Evolutionary conservation across 345 rosid species (phyloP), one percentile per base, ranked within the genome.

Genomic region (Rhizophora apiculata): DNA sequence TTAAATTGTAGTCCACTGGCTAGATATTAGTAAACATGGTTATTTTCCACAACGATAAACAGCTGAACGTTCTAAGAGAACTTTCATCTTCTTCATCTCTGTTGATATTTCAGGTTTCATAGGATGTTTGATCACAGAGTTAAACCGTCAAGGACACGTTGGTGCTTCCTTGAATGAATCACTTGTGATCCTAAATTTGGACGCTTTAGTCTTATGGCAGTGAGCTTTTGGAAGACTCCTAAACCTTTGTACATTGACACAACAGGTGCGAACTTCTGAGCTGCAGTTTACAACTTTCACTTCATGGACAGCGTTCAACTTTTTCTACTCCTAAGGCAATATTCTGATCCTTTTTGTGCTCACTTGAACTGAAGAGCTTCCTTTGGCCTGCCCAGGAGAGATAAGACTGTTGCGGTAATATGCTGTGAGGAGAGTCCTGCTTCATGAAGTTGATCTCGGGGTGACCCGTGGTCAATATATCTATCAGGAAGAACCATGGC

Each of bases 401-500:
- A 83, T 60, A 85, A 73, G 62, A 89, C 84, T 15, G 89, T 86
- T 15, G 87, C 91, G 8, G 87, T 65, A 20, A 89, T 81, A 68
- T 89, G 88, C 68, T 74, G 81, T 29, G 94, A 76, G 48, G 94
- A 83, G 22, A 86, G 83, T 53, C 91, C 91, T 6, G 91, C 82
- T 77, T 76, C 85, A 71, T 89, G 86, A 8, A 86, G 66, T 81
- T 89, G 91, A 75, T 85, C 87, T 58, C 72, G 55, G 7, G 85
- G 82, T 52, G 91, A 55, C 65, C 91, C 94, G 59, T 86, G 91
- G 24, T 86, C 91, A 20, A 89, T 89, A 72, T 89, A 86, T 80
- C 88, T 82, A 63, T 89, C 94, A 8, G 91, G 94, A 66, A 89
- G 87, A 56, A 86, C 83, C 91, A 89, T 89, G 46, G 88, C 48